phyloP scores from a whole-genome alignment of 2,329 filamentous ascomycete species.

The Epichloe brachyelytri region DNA sequence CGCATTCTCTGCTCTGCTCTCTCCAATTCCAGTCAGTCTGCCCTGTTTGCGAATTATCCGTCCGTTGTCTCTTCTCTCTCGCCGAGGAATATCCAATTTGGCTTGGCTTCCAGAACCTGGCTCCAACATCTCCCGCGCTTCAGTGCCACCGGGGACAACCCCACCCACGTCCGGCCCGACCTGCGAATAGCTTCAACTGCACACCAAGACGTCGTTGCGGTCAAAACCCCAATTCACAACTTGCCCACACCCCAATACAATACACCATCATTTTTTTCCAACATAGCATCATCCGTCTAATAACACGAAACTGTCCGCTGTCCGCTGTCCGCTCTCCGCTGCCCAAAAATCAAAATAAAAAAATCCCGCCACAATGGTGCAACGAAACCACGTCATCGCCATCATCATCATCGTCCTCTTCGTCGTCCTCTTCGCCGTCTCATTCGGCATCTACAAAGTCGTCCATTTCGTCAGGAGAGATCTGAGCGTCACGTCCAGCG shows the following conservation, averaged over 20 bases:
- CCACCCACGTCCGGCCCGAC: too few species aligned
- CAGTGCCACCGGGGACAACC: too few species aligned
- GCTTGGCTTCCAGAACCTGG: neutral
- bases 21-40: constrained; percentile 7
- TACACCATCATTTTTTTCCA: neutral
- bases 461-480: constrained; percentile 37
- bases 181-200: neutral
- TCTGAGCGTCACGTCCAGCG: constrained; percentile 26
- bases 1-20: neutral
- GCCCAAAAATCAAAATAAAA: too few species aligned
- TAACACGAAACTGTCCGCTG: too few species aligned
- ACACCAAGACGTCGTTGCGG: too few species aligned
- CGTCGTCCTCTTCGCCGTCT: constrained; percentile 45
- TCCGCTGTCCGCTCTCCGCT: too few species aligned
- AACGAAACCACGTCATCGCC: constrained; percentile 55
- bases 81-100: neutral
- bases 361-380: constrained; percentile 19
- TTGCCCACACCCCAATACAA: neutral
- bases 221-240: too few species aligned
- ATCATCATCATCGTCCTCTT: constrained; percentile 57
- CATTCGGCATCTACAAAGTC: constrained; percentile 51
- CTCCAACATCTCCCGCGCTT: neutral
- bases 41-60: neutral
- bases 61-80: neutral
- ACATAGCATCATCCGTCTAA: neutral